Conservation (phyloP, 306 rosid species). For the Luffa aegyptiaca region DNA sequence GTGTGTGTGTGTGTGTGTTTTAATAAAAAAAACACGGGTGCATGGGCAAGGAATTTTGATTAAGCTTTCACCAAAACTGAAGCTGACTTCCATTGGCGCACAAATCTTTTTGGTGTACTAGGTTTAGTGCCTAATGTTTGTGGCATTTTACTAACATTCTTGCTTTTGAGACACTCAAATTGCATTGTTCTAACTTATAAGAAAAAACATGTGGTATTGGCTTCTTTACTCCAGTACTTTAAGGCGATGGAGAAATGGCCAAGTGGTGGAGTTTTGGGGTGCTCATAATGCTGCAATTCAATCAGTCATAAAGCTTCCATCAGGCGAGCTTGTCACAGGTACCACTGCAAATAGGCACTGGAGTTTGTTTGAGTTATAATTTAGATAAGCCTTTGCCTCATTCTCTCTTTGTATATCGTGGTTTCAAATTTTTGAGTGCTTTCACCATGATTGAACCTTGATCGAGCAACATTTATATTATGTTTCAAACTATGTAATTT, state of each 20-base stretch:
- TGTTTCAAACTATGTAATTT: background rate
- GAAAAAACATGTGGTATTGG: background rate
- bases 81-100: background rate
- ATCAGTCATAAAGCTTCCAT: slow-evolving; percentile 71
- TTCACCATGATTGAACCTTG: background rate
- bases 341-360: slow-evolving; percentile 15
- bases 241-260: slow-evolving; percentile 78
- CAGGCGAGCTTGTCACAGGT: slow-evolving; percentile 88
- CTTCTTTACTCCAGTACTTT: slow-evolving; percentile 45
- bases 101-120: background rate
- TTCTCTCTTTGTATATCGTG: background rate
- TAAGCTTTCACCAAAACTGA: background rate
- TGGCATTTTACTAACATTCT: background rate
- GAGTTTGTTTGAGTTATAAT: background rate
- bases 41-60: background rate
- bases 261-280: slow-evolving; percentile 63
- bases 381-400: background rate
- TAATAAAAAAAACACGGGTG: background rate
- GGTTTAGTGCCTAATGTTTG: background rate
- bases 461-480: background rate
- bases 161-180: background rate
- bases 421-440: background rate
- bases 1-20: too few relatives aligned
- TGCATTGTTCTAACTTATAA: background rate
- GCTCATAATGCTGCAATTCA: slow-evolving; percentile 81